Conservation (phyloP, 805 yeast species). For the Metschnikowia matae region DNA sequence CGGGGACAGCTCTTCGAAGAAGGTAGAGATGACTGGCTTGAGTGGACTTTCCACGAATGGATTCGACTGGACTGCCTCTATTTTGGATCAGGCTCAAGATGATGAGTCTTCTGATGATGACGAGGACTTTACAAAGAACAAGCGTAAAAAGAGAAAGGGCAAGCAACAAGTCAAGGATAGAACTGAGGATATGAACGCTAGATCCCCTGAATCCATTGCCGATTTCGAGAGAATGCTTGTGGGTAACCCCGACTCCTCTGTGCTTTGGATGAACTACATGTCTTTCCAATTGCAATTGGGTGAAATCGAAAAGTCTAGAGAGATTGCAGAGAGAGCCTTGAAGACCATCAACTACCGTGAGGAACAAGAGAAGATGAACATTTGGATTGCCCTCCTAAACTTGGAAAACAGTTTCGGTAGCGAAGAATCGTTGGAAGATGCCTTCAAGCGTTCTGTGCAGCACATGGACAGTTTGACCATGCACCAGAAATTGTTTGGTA, state of each 20-base stretch:
- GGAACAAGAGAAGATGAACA: constrained; percentile 87
- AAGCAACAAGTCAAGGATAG: constrained; percentile 63
- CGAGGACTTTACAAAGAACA: constrained; percentile 53
- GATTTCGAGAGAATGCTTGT: constrained; percentile 91
- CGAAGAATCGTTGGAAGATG: constrained; percentile 72
- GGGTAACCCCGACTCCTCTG: constrained; percentile 90
- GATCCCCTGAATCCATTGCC: constrained; percentile 85
- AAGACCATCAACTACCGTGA: constrained; percentile 87
- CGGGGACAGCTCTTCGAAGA: constrained; percentile 18
- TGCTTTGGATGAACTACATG: constrained; percentile 97
- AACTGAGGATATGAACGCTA: constrained; percentile 76
- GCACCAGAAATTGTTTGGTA: constrained; percentile 74
- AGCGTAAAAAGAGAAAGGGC: constrained; percentile 43
- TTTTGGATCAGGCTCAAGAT: constrained; percentile 73
- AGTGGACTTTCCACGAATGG: constrained; percentile 58
- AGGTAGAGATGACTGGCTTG: constrained; percentile 3
- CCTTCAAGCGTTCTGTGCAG: constrained; percentile 80
- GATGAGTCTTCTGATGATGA: constrained; percentile 51
- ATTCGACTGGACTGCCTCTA: constrained; percentile 94
- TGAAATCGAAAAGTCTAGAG: constrained; percentile 92
- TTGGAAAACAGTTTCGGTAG: constrained; percentile 93
- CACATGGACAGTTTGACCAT: constrained; percentile 85
- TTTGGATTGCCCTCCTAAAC: constrained; percentile 93
- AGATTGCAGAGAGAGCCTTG: constrained; percentile 87
- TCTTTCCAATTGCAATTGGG: constrained; percentile 93